Evolutionary conservation across 495 filamentous ascomycete genomes (phyloP), one percentile per base, ranked within the genome.

Genomic region (Talaromyces wortmannii): DNA sequence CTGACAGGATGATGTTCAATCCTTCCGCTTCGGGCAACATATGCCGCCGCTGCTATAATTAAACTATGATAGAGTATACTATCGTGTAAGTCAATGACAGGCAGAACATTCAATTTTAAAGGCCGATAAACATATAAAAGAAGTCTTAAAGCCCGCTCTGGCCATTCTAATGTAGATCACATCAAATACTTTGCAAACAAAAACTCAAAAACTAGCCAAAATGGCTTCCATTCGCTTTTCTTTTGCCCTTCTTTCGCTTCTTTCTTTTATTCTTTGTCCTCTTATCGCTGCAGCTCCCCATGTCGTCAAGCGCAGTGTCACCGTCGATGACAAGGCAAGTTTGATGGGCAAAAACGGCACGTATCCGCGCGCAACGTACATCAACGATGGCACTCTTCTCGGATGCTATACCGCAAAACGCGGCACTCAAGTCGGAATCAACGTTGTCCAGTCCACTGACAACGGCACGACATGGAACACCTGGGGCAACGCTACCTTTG

Each of bases 341-440:
- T 10, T 13, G 11, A 54, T 54, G 52, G 52, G 52, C 6, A 36
- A 2, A 18, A 40, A 40, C 13, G 52, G 52, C 18, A 54, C 15
- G 15, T 54, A 54, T 40, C 52, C 52, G 10, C 52, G 52, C 52
- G 52, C 52, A 6, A 54, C 52, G 15, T 46, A 54, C 31, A 54
- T 46, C 52, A 45, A 54, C 18, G 52, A 54, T n/a, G 45, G 45
- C 18, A 44, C 52, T 7, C 31, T 54, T 12, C 52, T 54, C 7
- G 52, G 52, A 44, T 54, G 52, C 42, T 54, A 45, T 10, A 18
- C 32, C 5, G 30, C 30, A 8, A 17, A 8, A n/a, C 33, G 45
- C 6, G 52, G 31, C 42, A 44, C 10, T 7, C 43, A 54, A 15
- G 1, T 45, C 40, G 36, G 36, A 6, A 23, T 54, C 18, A 23